These are phyloP conservation scores for Strobilomyces dryophilus DNA, from an alignment of 768 basidiomycete genomes.

Conservation along the genomic window DNA sequence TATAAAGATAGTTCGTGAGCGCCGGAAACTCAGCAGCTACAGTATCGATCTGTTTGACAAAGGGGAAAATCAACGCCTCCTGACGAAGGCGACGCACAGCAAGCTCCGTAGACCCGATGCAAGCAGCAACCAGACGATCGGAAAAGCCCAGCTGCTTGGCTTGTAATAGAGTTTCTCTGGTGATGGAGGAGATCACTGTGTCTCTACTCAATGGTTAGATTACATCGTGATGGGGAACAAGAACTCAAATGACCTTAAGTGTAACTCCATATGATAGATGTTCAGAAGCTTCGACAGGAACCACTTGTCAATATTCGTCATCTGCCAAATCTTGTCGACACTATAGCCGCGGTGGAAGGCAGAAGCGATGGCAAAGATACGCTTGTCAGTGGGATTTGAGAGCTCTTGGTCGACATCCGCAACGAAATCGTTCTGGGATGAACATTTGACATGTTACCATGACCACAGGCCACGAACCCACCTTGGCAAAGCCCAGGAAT, in stretches of 20 bases:
- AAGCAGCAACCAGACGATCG: constrained; percentile 81
- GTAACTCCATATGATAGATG: constrained; percentile 77
- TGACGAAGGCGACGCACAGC: constrained; percentile 88
- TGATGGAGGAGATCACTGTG: constrained; percentile 61
- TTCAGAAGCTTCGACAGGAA: constrained; percentile 87
- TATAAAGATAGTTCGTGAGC: constrained; percentile 98
- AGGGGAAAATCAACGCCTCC: constrained; percentile 78
- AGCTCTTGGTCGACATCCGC: constrained; percentile 93
- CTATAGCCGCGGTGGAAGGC: constrained; percentile 92
- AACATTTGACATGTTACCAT: background rate
- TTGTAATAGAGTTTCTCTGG: constrained; percentile 60
- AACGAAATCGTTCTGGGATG: constrained; percentile 73
- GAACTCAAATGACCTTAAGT: constrained; percentile 53
- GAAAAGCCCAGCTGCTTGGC: constrained; percentile 97
- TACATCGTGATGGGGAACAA: background rate
- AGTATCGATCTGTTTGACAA: constrained; percentile 98
- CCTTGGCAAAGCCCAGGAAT: constrained; percentile 90
- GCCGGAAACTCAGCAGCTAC: constrained; percentile 99
- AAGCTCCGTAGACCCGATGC: constrained; percentile 86
- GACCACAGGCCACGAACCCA: constrained; percentile 19
- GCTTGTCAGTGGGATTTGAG: constrained; percentile 92
- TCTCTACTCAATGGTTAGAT: constrained; percentile 38
- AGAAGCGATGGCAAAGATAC: constrained; percentile 92
- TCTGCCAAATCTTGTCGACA: constrained; percentile 94
- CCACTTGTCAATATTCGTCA: constrained; percentile 99